Percentiles rank a stretch among this genome's conserved stretches.
These are phyloP conservation scores for Cornus florida DNA, from an alignment of 148 eudicot genomes.

Conservation along the genomic window DNA sequence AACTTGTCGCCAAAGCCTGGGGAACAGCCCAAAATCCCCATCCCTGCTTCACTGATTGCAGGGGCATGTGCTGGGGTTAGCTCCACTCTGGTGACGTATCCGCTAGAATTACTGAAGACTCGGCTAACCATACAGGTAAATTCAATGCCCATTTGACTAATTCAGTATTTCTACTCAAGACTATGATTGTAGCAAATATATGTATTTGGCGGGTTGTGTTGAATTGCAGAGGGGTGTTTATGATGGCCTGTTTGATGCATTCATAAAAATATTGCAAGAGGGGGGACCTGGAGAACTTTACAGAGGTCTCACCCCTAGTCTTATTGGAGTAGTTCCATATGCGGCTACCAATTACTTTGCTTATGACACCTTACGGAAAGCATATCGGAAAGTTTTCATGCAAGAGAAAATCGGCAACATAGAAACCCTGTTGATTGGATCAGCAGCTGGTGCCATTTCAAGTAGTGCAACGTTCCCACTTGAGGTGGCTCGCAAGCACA, in stretches of 20 bases:
- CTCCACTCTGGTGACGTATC: conserved; percentile 78
- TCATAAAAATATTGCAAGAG: conserved; percentile 63
- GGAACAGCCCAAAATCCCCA: conserved; percentile 55
- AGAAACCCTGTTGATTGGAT: conserved; percentile 75
- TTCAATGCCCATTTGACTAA: neutral
- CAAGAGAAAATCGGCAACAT: conserved; percentile 70
- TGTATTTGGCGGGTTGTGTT: neutral
- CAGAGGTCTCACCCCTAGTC: conserved; percentile 73
- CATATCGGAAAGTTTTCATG: conserved; percentile 59
- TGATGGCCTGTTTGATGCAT: conserved; percentile 67
- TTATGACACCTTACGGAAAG: conserved; percentile 67
- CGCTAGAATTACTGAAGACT: conserved; percentile 86
- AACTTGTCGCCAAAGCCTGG: conserved; percentile 60
- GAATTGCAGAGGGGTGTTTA: conserved; percentile 64
- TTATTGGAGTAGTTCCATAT: conserved; percentile 79
- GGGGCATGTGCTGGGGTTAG: conserved; percentile 89
- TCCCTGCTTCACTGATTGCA: conserved; percentile 74
- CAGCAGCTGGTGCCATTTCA: conserved; percentile 80
- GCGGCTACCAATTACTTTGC: conserved; percentile 85
- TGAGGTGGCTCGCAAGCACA: conserved; percentile 86
- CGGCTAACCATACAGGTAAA: conserved; percentile 77
- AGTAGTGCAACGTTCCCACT: conserved; percentile 83
- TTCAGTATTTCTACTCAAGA: neutral
- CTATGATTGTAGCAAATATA: neutral
- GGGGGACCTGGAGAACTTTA: conserved; percentile 77